These are phyloP conservation scores for Tylopilus vinaceipallidus DNA, from an alignment of 768 basidiomycete genomes.

Conservation along the genomic window DNA sequence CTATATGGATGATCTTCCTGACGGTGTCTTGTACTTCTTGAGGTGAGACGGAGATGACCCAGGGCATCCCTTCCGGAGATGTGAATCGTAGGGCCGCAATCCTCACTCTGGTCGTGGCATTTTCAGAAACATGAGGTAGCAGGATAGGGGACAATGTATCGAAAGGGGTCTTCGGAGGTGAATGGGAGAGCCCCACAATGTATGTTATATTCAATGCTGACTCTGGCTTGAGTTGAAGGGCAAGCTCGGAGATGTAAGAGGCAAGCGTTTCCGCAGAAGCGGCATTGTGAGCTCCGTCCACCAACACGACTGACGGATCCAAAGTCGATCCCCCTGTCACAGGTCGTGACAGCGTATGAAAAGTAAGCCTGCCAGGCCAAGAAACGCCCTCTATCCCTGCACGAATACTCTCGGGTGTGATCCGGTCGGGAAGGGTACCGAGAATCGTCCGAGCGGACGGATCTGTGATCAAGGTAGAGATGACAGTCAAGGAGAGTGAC, in stretches of 20 bases:
- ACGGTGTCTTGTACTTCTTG: slow-evolving; percentile 49
- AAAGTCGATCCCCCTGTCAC: slow-evolving; percentile 11
- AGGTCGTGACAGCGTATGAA: slow-evolving; percentile 39
- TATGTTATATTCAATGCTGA: slow-evolving; percentile 53
- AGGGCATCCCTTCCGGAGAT: slow-evolving; percentile 90
- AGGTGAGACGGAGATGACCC: slow-evolving; percentile 70
- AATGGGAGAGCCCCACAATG: slow-evolving; percentile 80
- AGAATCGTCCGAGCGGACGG: slow-evolving; percentile 28
- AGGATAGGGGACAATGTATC: slow-evolving; percentile 73
- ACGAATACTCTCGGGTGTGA: slow-evolving; percentile 51
- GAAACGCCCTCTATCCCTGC: slow-evolving; percentile 55
- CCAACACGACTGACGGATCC: slow-evolving; percentile 49
- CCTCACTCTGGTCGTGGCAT: slow-evolving; percentile 33
- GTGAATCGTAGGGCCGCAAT: slow-evolving; percentile 65
- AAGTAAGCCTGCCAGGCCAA: slow-evolving; percentile 89
- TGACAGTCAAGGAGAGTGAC: slow-evolving; percentile 59
- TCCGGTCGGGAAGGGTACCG: slow-evolving; percentile 13
- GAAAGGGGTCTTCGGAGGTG: slow-evolving; percentile 77
- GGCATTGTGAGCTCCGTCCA: slow-evolving; percentile 93
- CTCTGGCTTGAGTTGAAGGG: slow-evolving; percentile 20
- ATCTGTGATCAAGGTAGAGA: slow-evolving; percentile 54
- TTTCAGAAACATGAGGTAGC: slow-evolving; percentile 32
- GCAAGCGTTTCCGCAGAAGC: slow-evolving; percentile 71
- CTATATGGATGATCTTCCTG: slow-evolving; percentile 36
- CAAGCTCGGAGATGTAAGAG: slow-evolving; percentile 49